A percentile compares a stretch with the other conserved stretches of the same genome.
Conservation (phyloP, 1,284 basidiomycete genomes). For the Heterobasidion parviporum region DNA sequence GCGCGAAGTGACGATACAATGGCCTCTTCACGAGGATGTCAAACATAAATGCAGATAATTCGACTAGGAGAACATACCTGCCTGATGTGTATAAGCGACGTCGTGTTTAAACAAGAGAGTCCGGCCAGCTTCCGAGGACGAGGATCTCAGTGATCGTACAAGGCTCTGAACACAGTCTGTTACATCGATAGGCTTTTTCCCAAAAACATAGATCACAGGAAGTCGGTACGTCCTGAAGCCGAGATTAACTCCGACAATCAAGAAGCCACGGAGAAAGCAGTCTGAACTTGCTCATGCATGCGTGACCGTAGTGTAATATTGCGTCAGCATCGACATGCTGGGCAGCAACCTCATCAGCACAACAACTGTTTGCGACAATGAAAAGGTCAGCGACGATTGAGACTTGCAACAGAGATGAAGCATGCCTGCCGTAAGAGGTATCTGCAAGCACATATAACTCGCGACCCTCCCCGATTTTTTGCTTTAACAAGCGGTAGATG, state of each 20-base stretch:
- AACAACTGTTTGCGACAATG: slow-evolving; percentile 56
- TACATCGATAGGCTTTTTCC: slow-evolving; percentile 52
- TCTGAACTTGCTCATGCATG: slow-evolving; percentile 83
- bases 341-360: slow-evolving; percentile 94
- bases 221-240: slow-evolving; percentile 61
- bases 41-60: neutral
- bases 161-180: slow-evolving; percentile 42
- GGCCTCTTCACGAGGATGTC: slow-evolving; percentile 1
- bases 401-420: slow-evolving; percentile 1
- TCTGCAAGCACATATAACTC: slow-evolving; percentile 91
- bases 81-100: slow-evolving; percentile 70
- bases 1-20: slow-evolving; percentile 2
- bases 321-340: slow-evolving; percentile 91
- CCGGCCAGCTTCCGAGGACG: slow-evolving; percentile 8
- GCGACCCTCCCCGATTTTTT: slow-evolving; percentile 34
- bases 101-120: slow-evolving; percentile 64
- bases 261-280: slow-evolving; percentile 3
- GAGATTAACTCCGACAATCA: neutral
- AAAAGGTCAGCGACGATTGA: slow-evolving; percentile 1
- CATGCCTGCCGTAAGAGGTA: slow-evolving; percentile 92
- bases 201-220: slow-evolving; percentile 83
- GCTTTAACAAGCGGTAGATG: slow-evolving; percentile 71
- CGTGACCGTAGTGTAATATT: slow-evolving; percentile 94
- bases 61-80: slow-evolving; percentile 33
- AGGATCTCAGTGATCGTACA: slow-evolving; percentile 20